These are phyloP conservation scores for Tuber indicum DNA, from an alignment of 495 filamentous ascomycete species.

Conservation along the genomic window DNA sequence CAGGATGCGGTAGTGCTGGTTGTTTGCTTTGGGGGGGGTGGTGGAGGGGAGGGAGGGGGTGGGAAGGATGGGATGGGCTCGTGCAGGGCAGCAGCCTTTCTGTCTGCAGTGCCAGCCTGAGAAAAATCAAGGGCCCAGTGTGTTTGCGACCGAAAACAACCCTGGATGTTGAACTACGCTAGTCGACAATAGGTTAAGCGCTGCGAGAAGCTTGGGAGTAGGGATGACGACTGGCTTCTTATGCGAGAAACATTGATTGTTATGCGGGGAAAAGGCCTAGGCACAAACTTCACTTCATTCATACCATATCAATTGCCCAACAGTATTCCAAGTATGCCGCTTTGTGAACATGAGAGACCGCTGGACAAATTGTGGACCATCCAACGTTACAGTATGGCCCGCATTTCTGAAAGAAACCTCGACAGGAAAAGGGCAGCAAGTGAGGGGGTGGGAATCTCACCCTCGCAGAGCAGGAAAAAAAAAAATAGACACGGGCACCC, in stretches of 20 bases:
- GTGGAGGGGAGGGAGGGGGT: slow-evolving; percentile 16
- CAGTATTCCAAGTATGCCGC: neutral
- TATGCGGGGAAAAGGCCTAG: slow-evolving; percentile 29
- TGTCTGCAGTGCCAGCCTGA: slow-evolving; percentile 29
- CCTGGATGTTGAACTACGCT: slow-evolving; percentile 20
- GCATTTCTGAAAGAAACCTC: neutral
- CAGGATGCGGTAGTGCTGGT: slow-evolving; percentile 18
- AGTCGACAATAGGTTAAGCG: slow-evolving; percentile 32
- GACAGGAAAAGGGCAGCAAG: neutral
- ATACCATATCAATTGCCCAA: neutral
- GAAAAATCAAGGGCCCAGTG: slow-evolving; percentile 30
- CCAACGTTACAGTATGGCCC: neutral
- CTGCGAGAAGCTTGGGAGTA: slow-evolving; percentile 27
- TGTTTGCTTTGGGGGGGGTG: slow-evolving; percentile 18
- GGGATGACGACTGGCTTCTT: slow-evolving; percentile 35
- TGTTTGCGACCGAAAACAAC: slow-evolving; percentile 35
- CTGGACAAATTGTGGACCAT: neutral
- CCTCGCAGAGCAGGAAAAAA: neutral
- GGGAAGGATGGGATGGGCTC: slow-evolving; percentile 36
- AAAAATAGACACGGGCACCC: neutral
- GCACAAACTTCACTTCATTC: slow-evolving; percentile 1
- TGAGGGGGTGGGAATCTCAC: neutral
- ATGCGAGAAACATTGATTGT: slow-evolving; percentile 33
- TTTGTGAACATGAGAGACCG: neutral
- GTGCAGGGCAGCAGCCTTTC: slow-evolving; percentile 24